Evolutionary conservation across 1,284 basidiomycete genomes (phyloP), one percentile per base, ranked within the genome.

Genomic region (Wolfiporia cocos): DNA sequence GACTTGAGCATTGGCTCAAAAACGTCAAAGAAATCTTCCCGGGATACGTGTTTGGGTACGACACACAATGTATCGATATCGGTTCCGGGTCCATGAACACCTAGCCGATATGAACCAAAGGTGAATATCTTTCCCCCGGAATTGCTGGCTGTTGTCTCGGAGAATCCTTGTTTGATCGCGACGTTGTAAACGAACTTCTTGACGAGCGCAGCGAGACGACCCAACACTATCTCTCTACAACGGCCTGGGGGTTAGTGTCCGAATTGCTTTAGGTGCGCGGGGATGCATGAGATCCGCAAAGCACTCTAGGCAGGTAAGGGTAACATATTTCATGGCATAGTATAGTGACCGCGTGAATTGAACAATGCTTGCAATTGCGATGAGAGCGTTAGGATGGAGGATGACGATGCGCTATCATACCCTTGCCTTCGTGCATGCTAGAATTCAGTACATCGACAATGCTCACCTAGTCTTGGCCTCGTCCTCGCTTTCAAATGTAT

Each of bases 11-110:
- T 92, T 24, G 78, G 73, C 61, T 93, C 91, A 56, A 99, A 96
- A 28, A 86, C 75, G 0, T 86, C 81, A 58, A 98, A 98, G 69
- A 99, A 99, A 69, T 99, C 92, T 56, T 97, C 93, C 49, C 92
- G 77, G 49, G 86, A 87, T 42, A 99, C 87, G 64, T 98, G 92
- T 63, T 93, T 92, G 4, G 95, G 95, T 22, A 96, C 96, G 21
- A 99, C 95, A 62, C 93, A 93, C 26, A 99, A 73, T n/a, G 94
- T 98, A 70, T 99, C 95, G 62, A 99, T 98, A 80, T 99, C 95
- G 34, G 87, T 79, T 7, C 92, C 91, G 26, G 96, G 95, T 11
- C 92, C 92, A 64, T 99, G 96, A 12, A 99, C 95, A 44, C 95
- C 95, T 33, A 99, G 72, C 51, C 90, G 81, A 71, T 95, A 95